Base-by-base conservation (phyloP, 139 green algal species). In the Edaphochlamys debaryana region DNA sequence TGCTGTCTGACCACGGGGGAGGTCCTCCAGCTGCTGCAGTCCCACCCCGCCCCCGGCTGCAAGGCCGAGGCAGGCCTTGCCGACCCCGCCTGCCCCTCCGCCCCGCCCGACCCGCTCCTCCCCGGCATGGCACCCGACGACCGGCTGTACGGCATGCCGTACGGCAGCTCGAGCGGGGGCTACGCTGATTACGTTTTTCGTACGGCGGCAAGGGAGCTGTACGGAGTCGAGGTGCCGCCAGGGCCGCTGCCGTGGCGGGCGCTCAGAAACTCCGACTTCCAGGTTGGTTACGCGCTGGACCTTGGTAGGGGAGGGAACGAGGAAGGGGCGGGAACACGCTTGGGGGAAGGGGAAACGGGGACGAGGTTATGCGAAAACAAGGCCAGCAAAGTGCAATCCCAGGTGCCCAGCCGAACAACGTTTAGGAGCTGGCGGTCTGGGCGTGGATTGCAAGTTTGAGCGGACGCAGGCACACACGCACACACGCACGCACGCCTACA, bases 1-100 rank as follows among this genome's bases (percentile, higher is more conserved):
- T 96, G 89, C 62, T 97, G 98, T 60, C 89, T 99, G 52, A 97
- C 97, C 6, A 98, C 96, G 6, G 84, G 72, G 4, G 95, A 98
- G 84, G 67, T 99, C 58, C 89, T 93, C 63, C 87, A 95, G 79
- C 88, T 98, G 83, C 86, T 99, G 41, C 78, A 96, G 77, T 82
- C 80, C 60, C 64, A 52, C 4, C 78, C 78, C 4, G 27, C 76
- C 3, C 62, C 63, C 66, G 75, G 22, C 60, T 90, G 63, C 41
- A 29, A 37, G 29, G 20, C 42, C 25, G 20, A 17, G 66, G 82
- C 34, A 4, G 52, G 84, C 4, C 66, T 87, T 0, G 50, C 40
- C 7, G 52, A 76, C 30, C 41, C 48, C 30, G 23, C 79, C 78
- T 71, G 67, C 1, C 74, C 82, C 37, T 13, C 13, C 15, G 25